These are phyloP conservation scores for Kalaharituber pfeilii DNA, from an alignment of 2,329 filamentous ascomycete genomes.

Conservation along the genomic window DNA sequence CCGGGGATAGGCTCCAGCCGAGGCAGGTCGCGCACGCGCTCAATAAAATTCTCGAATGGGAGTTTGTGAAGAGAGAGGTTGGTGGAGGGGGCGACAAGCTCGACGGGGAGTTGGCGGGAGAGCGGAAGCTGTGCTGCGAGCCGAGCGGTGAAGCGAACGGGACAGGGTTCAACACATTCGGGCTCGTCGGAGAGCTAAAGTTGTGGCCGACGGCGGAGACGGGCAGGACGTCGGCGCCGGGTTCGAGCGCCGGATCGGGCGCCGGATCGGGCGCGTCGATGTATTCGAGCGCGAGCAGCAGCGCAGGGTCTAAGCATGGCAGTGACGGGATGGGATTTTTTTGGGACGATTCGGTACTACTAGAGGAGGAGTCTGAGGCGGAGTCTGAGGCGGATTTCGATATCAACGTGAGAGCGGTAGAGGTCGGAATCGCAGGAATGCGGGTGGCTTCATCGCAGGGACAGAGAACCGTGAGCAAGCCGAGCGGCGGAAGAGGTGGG, in stretches of 20 bases:
- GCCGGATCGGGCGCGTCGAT: too few species aligned
- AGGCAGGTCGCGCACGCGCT: constrained; percentile 16
- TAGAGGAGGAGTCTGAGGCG: too few species aligned
- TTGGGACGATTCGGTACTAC: too few species aligned
- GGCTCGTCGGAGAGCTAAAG: not conserved
- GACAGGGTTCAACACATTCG: not conserved
- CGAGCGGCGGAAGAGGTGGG: not conserved
- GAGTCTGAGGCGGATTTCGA: too few species aligned
- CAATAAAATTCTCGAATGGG: constrained; percentile 8
- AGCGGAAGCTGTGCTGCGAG: not conserved
- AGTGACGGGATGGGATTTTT: too few species aligned
- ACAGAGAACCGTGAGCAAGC: not conserved
- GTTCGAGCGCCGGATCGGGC: not conserved
- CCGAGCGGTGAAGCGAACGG: not conserved
- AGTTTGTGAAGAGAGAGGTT: constrained; percentile 1
- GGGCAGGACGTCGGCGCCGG: not conserved
- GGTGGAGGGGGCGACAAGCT: not conserved
- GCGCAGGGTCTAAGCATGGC: too few species aligned
- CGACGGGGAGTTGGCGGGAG: not conserved
- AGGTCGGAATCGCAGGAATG: too few species aligned
- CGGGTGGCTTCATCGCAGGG: not conserved
- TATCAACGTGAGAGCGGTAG: too few species aligned
- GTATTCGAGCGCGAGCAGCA: too few species aligned
- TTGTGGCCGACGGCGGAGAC: not conserved
- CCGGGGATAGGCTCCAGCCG: constrained; percentile 16